Evolutionary conservation across 2,329 filamentous ascomycete species (phyloP), one percentile per base, ranked within the genome.

Genomic region (Alternaria alternata): DNA sequence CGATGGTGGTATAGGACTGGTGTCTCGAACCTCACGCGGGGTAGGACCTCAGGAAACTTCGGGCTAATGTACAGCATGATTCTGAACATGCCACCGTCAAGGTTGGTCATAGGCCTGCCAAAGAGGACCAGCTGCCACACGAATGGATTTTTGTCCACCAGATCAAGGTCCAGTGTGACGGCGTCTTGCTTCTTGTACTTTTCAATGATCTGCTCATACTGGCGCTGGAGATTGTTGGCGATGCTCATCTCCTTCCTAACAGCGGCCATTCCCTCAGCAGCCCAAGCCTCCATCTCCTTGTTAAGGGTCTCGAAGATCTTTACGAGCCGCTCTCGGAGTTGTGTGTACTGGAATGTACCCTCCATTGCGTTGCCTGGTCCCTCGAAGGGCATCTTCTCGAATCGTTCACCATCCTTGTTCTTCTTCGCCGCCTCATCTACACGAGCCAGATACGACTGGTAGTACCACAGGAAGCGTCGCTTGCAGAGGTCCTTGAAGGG

Each of bases 381-480:
- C 75, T 99, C 95, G 67, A 99, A 99, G 0, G 93, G 92, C 92
- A 97, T 96, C 51, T 85, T 86, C n/a, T 82, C 78, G 72, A 99
- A 98, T 0, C 75, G 63, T 38, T 87, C 81, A 3, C 87, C 86
- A 61, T 90, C 87, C 62, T 86, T 85, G 56, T 89, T 86, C 67
- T 91, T 87, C 26, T 81, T 77, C 30, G 81, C 77, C 28, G 89
- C 91, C 61, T 88, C 85, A 38, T 88, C 84, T 52, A 96, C 89
- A 1, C 90, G 86, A 4, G 85, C 82, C 22, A 95, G 82, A 73
- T 98, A 98, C 3, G 91, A 91, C 67, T 96, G 91, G 77, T 92
- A 96, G 80, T 98, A 98, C 95, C 95, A 98, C 14, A 98, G 82
- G 75, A 98, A 97, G 1, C 94, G 88, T 38, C 91, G 89, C 79